Conservation (phyloP, 1,284 basidiomycete species). For the Ustilago curta region DNA sequence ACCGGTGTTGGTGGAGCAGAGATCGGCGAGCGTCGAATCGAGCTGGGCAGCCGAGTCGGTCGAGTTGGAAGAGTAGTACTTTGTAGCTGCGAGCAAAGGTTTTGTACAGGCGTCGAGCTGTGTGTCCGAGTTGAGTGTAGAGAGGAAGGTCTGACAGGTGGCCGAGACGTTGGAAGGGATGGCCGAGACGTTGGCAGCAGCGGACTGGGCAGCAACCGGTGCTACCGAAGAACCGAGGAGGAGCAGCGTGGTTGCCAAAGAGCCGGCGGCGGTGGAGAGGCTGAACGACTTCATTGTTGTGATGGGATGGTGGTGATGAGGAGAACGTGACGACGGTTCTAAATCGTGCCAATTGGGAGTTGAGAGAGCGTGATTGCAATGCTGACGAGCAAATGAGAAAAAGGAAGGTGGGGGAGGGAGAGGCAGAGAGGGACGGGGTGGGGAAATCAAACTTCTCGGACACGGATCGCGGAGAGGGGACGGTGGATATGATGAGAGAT, state of each 20-base stretch:
- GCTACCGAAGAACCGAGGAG: constrained; percentile 24
- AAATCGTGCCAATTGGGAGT: neutral
- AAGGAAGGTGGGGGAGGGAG: constrained; percentile 9
- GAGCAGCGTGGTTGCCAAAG: constrained; percentile 32
- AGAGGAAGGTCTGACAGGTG: constrained; percentile 48
- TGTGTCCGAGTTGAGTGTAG: constrained; percentile 52
- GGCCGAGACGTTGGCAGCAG: constrained; percentile 19
- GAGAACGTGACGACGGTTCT: neutral
- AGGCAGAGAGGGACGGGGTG: neutral
- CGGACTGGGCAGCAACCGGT: constrained; percentile 43
- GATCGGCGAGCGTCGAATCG: constrained; percentile 47
- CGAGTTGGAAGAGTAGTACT: constrained; percentile 51
- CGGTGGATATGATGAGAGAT: constrained; percentile 10
- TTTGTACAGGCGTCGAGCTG: constrained; percentile 52
- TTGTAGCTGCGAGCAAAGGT: constrained; percentile 53
- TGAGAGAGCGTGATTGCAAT: constrained; percentile 5
- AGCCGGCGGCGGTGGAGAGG: constrained; percentile 27
- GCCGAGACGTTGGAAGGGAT: constrained; percentile 50
- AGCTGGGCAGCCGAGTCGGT: constrained; percentile 39
- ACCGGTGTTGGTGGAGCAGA: constrained; percentile 47
- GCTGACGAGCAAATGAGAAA: constrained; percentile 12
- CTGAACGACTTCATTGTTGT: constrained; percentile 34
- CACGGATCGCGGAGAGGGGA: constrained; percentile 11
- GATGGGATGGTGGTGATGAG: neutral
- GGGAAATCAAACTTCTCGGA: neutral